These are phyloP conservation scores for Penicillium sp. DNA, from an alignment of 2,329 filamentous ascomycete species.

Conservation along the genomic window DNA sequence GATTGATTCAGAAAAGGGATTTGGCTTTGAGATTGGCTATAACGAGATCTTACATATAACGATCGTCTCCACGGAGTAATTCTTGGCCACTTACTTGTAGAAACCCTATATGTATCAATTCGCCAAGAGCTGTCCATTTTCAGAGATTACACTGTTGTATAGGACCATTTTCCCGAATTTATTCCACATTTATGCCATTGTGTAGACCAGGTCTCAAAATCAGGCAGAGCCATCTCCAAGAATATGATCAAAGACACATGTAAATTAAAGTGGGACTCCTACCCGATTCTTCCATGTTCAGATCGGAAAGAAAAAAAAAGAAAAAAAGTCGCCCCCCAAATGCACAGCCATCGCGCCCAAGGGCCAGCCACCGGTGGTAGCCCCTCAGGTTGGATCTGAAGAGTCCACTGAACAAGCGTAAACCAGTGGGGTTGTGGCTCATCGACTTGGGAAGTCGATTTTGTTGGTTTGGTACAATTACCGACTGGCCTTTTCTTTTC, in stretches of 20 bases:
- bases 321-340: background rate
- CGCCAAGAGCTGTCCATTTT: no score
- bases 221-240: background rate
- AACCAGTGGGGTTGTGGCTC: slow-evolving; percentile 22
- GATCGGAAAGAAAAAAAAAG: background rate
- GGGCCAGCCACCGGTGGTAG: slow-evolving; percentile 4
- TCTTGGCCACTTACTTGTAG: no score
- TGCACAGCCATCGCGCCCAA: slow-evolving; percentile 10
- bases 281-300: background rate
- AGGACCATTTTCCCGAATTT: no score
- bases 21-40: no score
- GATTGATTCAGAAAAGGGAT: background rate
- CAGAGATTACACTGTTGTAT: no score
- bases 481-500: background rate
- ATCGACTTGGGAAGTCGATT: background rate
- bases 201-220: background rate
- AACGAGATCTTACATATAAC: no score
- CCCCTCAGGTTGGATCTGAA: slow-evolving; percentile 17
- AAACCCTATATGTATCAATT: no score
- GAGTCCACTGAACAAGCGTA: slow-evolving; percentile 20
- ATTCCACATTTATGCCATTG: no score
- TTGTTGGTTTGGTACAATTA: background rate
- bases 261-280: background rate
- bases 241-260: background rate
- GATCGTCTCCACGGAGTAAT: no score